These are phyloP conservation scores for Acer yangbiense DNA, from an alignment of 345 rosid species.

Conservation along the genomic window DNA sequence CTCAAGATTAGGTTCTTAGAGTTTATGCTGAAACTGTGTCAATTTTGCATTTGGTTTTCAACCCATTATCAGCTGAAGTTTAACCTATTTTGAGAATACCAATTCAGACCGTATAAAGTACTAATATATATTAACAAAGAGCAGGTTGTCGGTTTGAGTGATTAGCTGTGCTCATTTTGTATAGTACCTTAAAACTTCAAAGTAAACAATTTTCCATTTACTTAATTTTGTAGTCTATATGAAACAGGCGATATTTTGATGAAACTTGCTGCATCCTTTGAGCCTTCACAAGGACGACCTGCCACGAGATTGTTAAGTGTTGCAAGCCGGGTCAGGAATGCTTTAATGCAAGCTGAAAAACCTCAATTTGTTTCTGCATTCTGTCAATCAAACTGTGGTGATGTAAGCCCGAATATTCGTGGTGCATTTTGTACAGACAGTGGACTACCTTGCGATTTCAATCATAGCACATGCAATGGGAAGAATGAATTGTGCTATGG, in stretches of 20 bases:
- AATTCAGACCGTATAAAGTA: neutral
- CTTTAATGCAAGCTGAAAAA: constrained; percentile 52
- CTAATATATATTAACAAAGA: neutral
- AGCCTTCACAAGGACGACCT: constrained; percentile 56
- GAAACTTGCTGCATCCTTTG: constrained; percentile 76
- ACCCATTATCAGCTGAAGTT: too few relatives aligned
- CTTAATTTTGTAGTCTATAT: neutral
- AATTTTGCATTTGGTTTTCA: neutral
- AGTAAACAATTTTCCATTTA: constrained; percentile 17
- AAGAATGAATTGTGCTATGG: constrained; percentile 76
- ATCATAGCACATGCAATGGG: constrained; percentile 79
- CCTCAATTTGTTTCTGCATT: constrained; percentile 74
- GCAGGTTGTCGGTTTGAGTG: neutral
- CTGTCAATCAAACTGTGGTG: constrained; percentile 80
- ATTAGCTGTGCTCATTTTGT: neutral
- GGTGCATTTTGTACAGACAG: constrained; percentile 65
- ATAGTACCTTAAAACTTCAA: neutral
- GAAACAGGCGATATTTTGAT: constrained; percentile 53
- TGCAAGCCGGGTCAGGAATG: constrained; percentile 65
- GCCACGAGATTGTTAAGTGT: constrained; percentile 49
- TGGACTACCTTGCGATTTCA: constrained; percentile 73
- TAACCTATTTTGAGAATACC: neutral
- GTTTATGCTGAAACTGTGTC: constrained; percentile 3
- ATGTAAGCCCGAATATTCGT: constrained; percentile 72
- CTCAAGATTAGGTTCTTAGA: neutral